These are phyloP conservation scores for Articulospora tetracladia DNA, from an alignment of 495 filamentous ascomycete species.

Conservation along the genomic window DNA sequence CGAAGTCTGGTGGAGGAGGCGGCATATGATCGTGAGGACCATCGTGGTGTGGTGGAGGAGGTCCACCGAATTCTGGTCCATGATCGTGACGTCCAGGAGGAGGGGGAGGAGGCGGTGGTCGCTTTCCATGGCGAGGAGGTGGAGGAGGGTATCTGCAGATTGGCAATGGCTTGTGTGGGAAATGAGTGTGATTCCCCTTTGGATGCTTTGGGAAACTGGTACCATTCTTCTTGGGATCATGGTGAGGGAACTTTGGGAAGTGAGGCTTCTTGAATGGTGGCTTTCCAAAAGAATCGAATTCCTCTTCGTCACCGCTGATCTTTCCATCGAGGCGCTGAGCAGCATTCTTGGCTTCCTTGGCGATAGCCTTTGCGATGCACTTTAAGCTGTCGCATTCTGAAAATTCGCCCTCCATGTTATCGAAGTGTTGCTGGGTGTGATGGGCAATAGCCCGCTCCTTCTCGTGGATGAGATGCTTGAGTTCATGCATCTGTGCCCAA, in stretches of 20 bases:
- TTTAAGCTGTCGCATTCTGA: conserved; percentile 26
- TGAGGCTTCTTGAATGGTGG: conserved; percentile 7
- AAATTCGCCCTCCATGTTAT: conserved; percentile 6
- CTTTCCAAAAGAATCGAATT: conserved; percentile 3
- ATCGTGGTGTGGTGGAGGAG: conserved; percentile 2
- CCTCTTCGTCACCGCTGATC: conserved; percentile 13
- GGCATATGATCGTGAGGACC: background rate
- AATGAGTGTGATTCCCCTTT: conserved; percentile 15
- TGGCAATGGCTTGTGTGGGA: conserved; percentile 11
- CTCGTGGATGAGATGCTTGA: conserved; percentile 19
- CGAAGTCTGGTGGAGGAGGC: conserved; percentile 3
- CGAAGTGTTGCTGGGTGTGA: conserved; percentile 2
- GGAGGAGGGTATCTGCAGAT: conserved; percentile 20
- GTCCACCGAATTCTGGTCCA: conserved; percentile 3
- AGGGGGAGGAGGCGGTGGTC: background rate
- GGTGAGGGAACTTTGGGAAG: conserved; percentile 8
- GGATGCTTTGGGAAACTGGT: background rate
- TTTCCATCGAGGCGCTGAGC: conserved; percentile 14
- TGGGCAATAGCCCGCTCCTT: conserved; percentile 16
- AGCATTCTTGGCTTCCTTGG: conserved; percentile 11
- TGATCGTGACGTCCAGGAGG: conserved; percentile 1
- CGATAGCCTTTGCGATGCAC: conserved; percentile 19
- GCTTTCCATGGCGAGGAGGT: conserved; percentile 13
- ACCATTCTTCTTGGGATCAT: conserved; percentile 6
- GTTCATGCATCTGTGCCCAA: conserved; percentile 11